Conservation (phyloP, 176 grass and related monocot genomes). For the Microstegium vimineum region DNA sequence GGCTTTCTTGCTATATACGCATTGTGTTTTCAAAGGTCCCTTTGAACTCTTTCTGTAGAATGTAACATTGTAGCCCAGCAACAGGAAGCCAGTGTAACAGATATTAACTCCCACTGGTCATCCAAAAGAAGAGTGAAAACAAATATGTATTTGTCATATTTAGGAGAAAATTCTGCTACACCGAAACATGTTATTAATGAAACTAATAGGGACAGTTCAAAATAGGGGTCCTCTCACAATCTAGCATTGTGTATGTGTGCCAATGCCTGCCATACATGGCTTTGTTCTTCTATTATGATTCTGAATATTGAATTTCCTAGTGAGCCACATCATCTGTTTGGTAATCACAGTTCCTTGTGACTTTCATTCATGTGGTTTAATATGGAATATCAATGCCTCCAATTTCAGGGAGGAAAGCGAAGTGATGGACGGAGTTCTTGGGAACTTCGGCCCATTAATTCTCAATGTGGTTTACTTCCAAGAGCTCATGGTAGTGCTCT, state of each 20-base stretch:
- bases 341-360: neutral
- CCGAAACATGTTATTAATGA: neutral
- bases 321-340: slow-evolving; percentile 3
- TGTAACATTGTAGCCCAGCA: slow-evolving; percentile 11
- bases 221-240: neutral
- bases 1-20: slow-evolving; percentile 10
- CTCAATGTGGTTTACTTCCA: slow-evolving; percentile 79
- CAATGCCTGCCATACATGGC: neutral
- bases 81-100: neutral
- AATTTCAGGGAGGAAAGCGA: slow-evolving; percentile 80
- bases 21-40: neutral
- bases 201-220: slow-evolving; percentile 6
- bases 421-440: slow-evolving; percentile 76
- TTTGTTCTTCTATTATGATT: slow-evolving; percentile 3
- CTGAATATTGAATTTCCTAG: neutral
- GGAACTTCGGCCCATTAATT: slow-evolving; percentile 88
- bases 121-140: neutral
- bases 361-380: neutral
- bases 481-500: slow-evolving; percentile 96
- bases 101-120: neutral
- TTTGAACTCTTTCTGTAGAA: slow-evolving; percentile 11
- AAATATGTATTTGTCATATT: neutral
- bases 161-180: neutral
- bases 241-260: neutral
- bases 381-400: slow-evolving; percentile 19